These are phyloP conservation scores for Pelargonium hybrid DNA, from an alignment of 441 rosid genomes.

Conservation along the genomic window DNA sequence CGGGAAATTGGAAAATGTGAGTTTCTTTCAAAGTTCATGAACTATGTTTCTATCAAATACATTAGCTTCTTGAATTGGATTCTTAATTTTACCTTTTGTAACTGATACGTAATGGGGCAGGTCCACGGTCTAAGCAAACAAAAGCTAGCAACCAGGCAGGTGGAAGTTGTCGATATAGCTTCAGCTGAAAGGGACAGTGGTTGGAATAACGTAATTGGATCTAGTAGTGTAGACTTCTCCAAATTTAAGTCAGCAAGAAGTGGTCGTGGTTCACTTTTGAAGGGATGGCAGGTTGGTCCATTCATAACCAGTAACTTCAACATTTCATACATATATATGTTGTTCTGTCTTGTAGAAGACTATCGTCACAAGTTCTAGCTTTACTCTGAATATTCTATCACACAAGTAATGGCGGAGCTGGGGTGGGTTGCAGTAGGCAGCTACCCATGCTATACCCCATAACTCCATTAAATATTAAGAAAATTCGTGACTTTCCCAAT, in stretches of 20 bases:
- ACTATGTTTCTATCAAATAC: background rate
- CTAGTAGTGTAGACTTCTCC: constrained; percentile 34
- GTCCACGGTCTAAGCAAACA: constrained; percentile 46
- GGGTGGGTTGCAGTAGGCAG: no score
- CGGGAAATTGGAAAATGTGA: constrained; percentile 50
- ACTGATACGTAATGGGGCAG: constrained; percentile 23
- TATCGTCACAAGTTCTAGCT: no score
- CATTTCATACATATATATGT: no score
- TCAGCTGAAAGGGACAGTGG: constrained; percentile 33
- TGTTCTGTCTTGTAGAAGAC: no score
- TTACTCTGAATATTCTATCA: no score
- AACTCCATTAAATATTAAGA: no score
- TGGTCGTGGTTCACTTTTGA: constrained; percentile 51
- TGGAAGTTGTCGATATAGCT: constrained; percentile 51
- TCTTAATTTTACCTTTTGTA: constrained; percentile 12
- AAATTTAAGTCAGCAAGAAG: constrained; percentile 43
- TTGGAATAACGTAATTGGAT: constrained; percentile 47
- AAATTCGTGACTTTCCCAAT: no score
- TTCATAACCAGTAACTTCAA: no score
- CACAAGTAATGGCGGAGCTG: no score
- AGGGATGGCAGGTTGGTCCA: constrained; percentile 56
- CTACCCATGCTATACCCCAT: no score
- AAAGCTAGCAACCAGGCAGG: constrained; percentile 41
- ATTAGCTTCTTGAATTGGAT: background rate
- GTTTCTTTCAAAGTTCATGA: constrained; percentile 15